Conservation (phyloP, 306 rosid genomes). For the Castanea crenata region DNA sequence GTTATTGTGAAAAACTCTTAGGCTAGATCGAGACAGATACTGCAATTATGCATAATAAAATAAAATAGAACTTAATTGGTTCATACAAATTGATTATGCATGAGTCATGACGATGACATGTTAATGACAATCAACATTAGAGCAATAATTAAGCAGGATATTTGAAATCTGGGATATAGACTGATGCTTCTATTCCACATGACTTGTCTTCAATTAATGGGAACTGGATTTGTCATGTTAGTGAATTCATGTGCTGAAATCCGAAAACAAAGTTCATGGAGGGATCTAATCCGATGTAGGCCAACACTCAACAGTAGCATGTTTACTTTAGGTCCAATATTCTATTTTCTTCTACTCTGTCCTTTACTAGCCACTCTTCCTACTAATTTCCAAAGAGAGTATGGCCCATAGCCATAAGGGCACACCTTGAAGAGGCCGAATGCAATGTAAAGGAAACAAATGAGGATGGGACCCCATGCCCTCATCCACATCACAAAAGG, state of each 20-base stretch:
- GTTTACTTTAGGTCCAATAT: background rate
- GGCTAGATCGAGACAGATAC: conserved; percentile 5
- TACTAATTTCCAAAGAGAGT: background rate
- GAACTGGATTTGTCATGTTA: conserved; percentile 32
- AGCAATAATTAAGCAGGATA: conserved; percentile 29
- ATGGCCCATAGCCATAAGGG: conserved; percentile 21
- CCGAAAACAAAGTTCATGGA: conserved; percentile 7
- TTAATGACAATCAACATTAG: conserved; percentile 24
- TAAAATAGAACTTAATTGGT: background rate
- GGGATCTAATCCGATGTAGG: conserved; percentile 33
- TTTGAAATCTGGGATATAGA: conserved; percentile 19
- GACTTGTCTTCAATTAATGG: conserved; percentile 41
- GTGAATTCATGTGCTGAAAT: conserved; percentile 41
- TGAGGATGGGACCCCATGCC: conserved; percentile 59
- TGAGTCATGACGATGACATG: background rate
- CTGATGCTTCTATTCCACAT: conserved; percentile 45
- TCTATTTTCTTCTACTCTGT: background rate
- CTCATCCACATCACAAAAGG: conserved; percentile 28
- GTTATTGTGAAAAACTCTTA: background rate
- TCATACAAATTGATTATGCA: conserved; percentile 13
- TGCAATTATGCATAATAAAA: background rate
- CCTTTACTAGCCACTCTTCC: background rate
- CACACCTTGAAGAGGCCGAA: conserved; percentile 35
- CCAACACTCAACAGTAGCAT: conserved; percentile 25
- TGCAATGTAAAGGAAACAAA: conserved; percentile 46